Base-by-base conservation (phyloP, 176 grass and related monocot genomes). In the Rhynchospora pubera region DNA sequence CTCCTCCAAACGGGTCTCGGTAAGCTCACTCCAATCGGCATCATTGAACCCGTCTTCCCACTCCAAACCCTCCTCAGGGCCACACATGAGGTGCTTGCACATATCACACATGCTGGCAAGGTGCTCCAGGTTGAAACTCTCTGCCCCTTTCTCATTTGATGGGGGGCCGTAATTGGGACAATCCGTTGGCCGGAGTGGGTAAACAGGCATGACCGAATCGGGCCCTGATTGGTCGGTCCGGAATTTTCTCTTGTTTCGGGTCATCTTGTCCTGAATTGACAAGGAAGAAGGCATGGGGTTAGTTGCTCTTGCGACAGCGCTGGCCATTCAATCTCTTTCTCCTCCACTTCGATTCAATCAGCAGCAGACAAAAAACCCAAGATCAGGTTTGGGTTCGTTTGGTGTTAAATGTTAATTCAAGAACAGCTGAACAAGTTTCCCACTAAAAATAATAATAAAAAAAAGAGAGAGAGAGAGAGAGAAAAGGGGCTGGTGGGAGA, bases 171-270 rank as follows among this genome's bases (percentile, higher is more conserved):
- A 90, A 11, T 90, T 87, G 18, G 90, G 69, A 16, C 86, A 93
- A 58, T 99, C 93, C 4, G 87, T 65, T 34, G 79, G 61, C 12
- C 89, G 84, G 42, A 93, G 89, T 76, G 91, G 90, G 62, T 83
- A 73, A 5, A 75, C 83, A 3, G 87, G 83, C 13, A 85, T 52
- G 21, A 58, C 85, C 14, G 87, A 68, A 77, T 99, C 91, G 5
- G 91, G 53, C 15, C 87, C 81, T 9, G 84, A 91, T 44, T 89
- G 89, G 65, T 99, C 97, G 5, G 91, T 91, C 0, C 91, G 91
- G 57, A 87, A 99, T 73, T 99, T 99, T 48, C 97, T 85, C 89
- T 99, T 99, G 85, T 99, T 99, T 84, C 93, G 83, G 79, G 87
- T 95, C 65, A 77, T 87, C 76, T 85, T 93, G 83, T 94, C 95